Evolutionary conservation across 352 stramenopile genomes (phyloP), one percentile per base, ranked within the genome.

Genomic region (Phytophthora rubi): DNA sequence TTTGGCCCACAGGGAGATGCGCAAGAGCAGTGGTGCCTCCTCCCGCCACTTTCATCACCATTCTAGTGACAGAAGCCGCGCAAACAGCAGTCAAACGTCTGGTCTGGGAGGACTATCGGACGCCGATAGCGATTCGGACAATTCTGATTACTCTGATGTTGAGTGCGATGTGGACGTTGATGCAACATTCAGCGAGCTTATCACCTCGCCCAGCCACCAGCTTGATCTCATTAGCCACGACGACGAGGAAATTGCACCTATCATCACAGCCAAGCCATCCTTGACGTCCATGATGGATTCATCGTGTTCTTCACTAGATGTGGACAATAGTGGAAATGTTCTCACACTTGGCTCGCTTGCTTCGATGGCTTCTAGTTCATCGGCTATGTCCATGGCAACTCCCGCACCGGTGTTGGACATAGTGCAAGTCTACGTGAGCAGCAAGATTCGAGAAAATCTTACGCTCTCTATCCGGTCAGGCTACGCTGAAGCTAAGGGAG

Each of bases 361-460:
- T 23, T 77, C 65, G 32, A 64, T 81, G 63, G 56, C 72, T 48
- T 79, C 73, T 15, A 39, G 13, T 39, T 51, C 65, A 2, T 77
- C 62, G 18, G 65, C 69, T 3, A 45, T 71, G 51, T 70, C 73
- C 8, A 68, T 71, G 59, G 47, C 62, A 49, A 61, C 62, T 1
- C 58, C 52, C 4, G 32, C 54, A 18, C 23, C 67, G 6, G 5
- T 71, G 13, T 7, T 70, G 57, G 75, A 82, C 35, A 90, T 94
- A 55, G 83, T 94, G 0, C 89, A 95, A 66, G 89, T 93, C 42
- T 96, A 96, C 62, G 89, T 96, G 62, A 96, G 89, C 74, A 95
- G 86, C 59, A 95, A 93, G 66, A 92, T 91, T 33, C 89, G 89
- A 12, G 89, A 95, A 70, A 94, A 96, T 49, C 76, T 93, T 1